Base-by-base conservation (phyloP, 257 asterid species). In the Mitragyna speciosa region DNA sequence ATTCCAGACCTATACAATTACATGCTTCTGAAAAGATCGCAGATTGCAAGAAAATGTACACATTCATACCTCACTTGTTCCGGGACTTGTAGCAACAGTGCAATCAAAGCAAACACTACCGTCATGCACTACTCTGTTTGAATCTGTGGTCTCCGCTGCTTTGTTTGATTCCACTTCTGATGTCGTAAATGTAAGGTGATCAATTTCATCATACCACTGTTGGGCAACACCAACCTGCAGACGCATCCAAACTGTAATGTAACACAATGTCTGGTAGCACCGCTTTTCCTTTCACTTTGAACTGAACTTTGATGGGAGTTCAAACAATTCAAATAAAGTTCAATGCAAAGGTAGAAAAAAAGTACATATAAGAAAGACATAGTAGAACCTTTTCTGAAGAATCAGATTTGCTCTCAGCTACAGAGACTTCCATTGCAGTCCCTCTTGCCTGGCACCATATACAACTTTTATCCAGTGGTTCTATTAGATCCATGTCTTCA, bases 401-500 rank as follows among this genome's bases (percentile, higher is more conserved):
- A 31, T 78, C 79, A 39, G 80, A 88, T 54, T 79, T 86, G 80
- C 70, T 81, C 59, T 92, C 94, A 69, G 84, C 83, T 79, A 86
- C 91, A 1, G 93, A 87, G 75, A 88, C 87, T 85, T 93, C 97
- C 78, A 89, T 79, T 8, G 97, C 97, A 12, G 99, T 89, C 72
- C 99, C 98, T 88, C 97, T 92, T 61, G 91, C 90, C 83, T 85
- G 99, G 86, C 95, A 87, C 98, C 98, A 91, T 81, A 92, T 81
- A 80, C 92, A 89, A 76, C 89, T 92, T 86, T 90, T 91, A 82
- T 87, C 86, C 75, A 92, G 90, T n/a, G 82, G 89, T 84, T 95
- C 99, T 39, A 92, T 89, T 66, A 95, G 88, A 83, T 86, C 90
- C 64, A 92, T 70, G 86, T 89, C 75, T 76, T 68, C 87, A 67